Conservation (phyloP, 2,329 filamentous ascomycete genomes). For the Penicillium sp. region DNA sequence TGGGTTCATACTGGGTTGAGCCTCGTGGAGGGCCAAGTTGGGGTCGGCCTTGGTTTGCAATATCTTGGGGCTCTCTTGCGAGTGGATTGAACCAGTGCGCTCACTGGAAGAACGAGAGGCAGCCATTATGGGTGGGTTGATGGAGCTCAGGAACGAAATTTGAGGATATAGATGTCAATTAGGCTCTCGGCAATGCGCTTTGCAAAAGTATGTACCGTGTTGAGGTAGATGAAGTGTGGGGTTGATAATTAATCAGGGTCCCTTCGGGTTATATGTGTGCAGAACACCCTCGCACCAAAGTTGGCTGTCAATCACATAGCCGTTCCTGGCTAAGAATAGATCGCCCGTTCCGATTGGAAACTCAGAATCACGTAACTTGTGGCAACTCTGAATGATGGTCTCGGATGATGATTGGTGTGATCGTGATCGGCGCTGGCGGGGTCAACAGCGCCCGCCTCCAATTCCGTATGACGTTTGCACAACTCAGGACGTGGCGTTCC, state of each 20-base stretch:
- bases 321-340: slow-evolving; percentile 20
- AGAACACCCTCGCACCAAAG: neutral
- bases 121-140: slow-evolving; percentile 13
- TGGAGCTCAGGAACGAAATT: neutral
- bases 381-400: slow-evolving; percentile 11
- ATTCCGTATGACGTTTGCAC: slow-evolving; percentile 21
- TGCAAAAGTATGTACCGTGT: neutral
- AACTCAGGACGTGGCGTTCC: slow-evolving; percentile 1
- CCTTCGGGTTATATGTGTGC: neutral
- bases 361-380: slow-evolving; percentile 18
- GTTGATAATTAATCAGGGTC: too few species aligned
- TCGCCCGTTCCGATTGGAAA: neutral
- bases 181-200: neutral
- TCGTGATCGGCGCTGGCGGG: slow-evolving; percentile 11
- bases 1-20: slow-evolving; percentile 69
- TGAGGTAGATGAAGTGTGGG: neutral
- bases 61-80: slow-evolving; percentile 22
- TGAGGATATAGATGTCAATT: neutral
- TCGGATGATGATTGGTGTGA: slow-evolving; percentile 15
- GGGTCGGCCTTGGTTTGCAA: slow-evolving; percentile 81
- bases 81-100: slow-evolving; percentile 23
- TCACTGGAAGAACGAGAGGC: slow-evolving; percentile 24
- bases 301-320: slow-evolving; percentile 2
- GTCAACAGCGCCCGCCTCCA: slow-evolving; percentile 3
- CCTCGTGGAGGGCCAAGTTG: slow-evolving; percentile 76